These are phyloP conservation scores for Microbotryum silenes-acaulis DNA, from an alignment of 1,284 basidiomycete species.

Conservation along the genomic window DNA sequence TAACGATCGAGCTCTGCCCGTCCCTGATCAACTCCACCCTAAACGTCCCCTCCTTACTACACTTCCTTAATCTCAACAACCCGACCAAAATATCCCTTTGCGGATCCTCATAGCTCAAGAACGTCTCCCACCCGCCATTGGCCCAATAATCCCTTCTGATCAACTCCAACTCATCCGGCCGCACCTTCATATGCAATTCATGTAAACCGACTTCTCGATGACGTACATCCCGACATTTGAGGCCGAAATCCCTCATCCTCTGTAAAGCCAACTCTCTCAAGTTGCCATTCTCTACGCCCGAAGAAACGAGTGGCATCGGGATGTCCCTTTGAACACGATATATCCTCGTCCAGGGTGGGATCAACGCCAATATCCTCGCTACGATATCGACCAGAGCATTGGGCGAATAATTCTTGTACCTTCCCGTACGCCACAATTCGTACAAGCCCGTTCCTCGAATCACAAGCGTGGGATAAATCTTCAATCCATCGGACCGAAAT, in stretches of 20 bases:
- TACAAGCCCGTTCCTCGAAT: constrained; percentile 89
- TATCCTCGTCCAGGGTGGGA: constrained; percentile 97
- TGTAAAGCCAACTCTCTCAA: constrained; percentile 91
- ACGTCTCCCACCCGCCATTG: constrained; percentile 96
- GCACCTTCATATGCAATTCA: constrained; percentile 95
- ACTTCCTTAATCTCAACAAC: constrained; percentile 83
- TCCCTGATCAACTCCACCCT: constrained; percentile 78
- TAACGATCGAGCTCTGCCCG: constrained; percentile 83
- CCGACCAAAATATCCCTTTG: constrained; percentile 94
- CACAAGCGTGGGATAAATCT: constrained; percentile 97
- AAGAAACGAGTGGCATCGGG: constrained; percentile 86
- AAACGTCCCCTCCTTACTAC: constrained; percentile 85
- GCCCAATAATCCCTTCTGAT: constrained; percentile 92
- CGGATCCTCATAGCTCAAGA: constrained; percentile 97
- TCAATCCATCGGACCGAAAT: constrained; percentile 93
- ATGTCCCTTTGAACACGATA: constrained; percentile 98
- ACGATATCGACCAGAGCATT: constrained; percentile 97
- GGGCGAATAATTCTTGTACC: constrained; percentile 96
- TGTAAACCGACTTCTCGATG: constrained; percentile 98
- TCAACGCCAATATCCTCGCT: constrained; percentile 88
- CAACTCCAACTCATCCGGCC: constrained; percentile 90
- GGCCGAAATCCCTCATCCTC: constrained; percentile 98
- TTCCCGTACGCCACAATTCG: constrained; percentile 37
- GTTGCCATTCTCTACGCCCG: constrained; percentile 98
- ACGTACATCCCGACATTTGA: constrained; percentile 92